Base-by-base conservation (phyloP, 306 rosid species). In the Gynostemma pentaphyllum region DNA sequence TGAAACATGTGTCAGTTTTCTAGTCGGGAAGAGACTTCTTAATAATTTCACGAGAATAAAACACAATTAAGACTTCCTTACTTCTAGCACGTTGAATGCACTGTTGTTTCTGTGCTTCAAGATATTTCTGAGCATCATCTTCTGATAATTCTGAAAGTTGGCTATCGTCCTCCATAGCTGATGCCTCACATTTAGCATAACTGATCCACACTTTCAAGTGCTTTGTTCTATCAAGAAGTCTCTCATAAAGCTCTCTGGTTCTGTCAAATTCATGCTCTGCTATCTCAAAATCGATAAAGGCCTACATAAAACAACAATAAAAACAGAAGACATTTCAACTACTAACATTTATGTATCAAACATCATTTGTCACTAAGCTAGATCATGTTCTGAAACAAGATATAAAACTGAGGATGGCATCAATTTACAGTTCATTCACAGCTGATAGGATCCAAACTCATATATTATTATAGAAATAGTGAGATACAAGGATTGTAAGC, bases 151-250 rank as follows among this genome's bases (percentile, higher is more conserved):
- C 86, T 19, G 63, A 28, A 72, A 57, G 72, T 28, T n/a, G 46
- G 9, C 34, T 50, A 28, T 67, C 75, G 16, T 66, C 65, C 45
- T 68, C 81, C 49, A 74, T 39, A 37, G 96, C 83, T 0, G 95
- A 76, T n/a, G 89, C 86, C 82, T 85, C 98, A 76, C 85, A 91
- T 22, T 87, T 84, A 0, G 96, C 95, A 69, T 72, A 85, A 68
- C 96, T 88, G 26, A 85, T 79, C 98, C 98, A 87, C 11, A 91
- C 96, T 76, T 91, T 88, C 72, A 91, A 62, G 80, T 91, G 97
- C 75, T 91, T 87, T 46, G 96, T 91, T 68, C 98, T 82, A 63
- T 92, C 95, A 32, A 92, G 81, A 62, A 92, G 92, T 60, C 96
- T 79, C 75, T 84, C 84, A 26, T 92, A 92, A 4, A 92, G 92